These are phyloP conservation scores for Phytopythium helicoides DNA, from an alignment of 352 stramenopile genomes.

Conservation along the genomic window DNA sequence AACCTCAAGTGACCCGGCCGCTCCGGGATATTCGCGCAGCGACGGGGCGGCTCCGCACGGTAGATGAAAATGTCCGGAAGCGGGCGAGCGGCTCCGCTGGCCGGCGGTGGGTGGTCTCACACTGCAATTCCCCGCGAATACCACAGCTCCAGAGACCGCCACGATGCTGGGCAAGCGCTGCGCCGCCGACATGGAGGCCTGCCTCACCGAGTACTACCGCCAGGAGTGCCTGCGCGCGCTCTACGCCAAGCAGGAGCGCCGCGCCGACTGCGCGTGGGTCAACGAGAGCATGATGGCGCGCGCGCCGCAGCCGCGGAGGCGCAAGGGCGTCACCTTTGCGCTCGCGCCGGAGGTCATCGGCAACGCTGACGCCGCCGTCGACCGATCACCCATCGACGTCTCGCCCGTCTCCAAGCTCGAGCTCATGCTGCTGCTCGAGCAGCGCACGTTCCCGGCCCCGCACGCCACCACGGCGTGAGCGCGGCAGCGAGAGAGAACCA, in stretches of 20 bases:
- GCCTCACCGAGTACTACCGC: conserved; percentile 81
- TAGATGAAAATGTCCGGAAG: too few species aligned
- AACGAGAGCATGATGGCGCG: conserved; percentile 52
- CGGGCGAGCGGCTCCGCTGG: too few species aligned
- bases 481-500: neutral
- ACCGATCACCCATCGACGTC: conserved; percentile 74
- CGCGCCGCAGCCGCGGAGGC: conserved; percentile 14
- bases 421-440: conserved; percentile 65
- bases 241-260: conserved; percentile 60
- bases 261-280: conserved; percentile 41
- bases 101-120: conserved; percentile 23
- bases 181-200: conserved; percentile 66
- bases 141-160: conserved; percentile 19
- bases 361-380: conserved; percentile 58
- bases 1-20: too few species aligned
- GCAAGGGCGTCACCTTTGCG: conserved; percentile 75
- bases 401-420: conserved; percentile 75
- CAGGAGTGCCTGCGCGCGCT: conserved; percentile 75
- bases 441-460: conserved; percentile 60
- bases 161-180: conserved; percentile 69
- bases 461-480: conserved; percentile 7
- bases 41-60: too few species aligned
- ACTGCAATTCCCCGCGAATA: conserved; percentile 33
- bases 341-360: conserved; percentile 66
- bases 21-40: too few species aligned